Percentiles rank a stretch among this genome's conserved stretches.
phyloP scores from a whole-genome alignment of 2,329 filamentous ascomycete species.

The Penicillium thymicola region DNA sequence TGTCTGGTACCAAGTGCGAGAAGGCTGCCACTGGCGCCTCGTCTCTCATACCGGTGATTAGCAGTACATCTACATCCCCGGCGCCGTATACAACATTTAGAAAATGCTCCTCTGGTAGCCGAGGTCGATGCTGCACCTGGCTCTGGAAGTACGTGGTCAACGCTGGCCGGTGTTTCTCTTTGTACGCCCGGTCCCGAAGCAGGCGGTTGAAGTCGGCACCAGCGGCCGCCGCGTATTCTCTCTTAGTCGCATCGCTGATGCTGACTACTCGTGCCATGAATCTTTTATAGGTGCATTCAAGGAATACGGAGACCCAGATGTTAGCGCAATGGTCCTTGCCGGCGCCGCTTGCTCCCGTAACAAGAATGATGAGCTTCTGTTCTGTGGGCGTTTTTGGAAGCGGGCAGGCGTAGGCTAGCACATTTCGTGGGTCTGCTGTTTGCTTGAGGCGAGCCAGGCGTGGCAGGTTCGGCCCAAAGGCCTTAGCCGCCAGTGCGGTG shows the following conservation, averaged over 20 bases:
- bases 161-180: slow-evolving; percentile 56
- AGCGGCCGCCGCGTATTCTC: slow-evolving; percentile 52
- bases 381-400: slow-evolving; percentile 39
- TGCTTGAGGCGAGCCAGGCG: slow-evolving; percentile 54
- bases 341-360: slow-evolving; percentile 50
- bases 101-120: slow-evolving; percentile 53
- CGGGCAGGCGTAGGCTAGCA: slow-evolving; percentile 57
- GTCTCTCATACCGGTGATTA: slow-evolving; percentile 64
- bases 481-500: slow-evolving; percentile 47
- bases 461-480: slow-evolving; percentile 56
- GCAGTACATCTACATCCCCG: slow-evolving; percentile 51
- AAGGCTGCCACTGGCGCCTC: slow-evolving; percentile 54
- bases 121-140: slow-evolving; percentile 45
- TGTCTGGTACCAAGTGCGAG: slow-evolving; percentile 54
- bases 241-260: slow-evolving; percentile 59
- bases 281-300: slow-evolving; percentile 14
- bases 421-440: slow-evolving; percentile 47
- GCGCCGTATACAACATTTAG: slow-evolving; percentile 44
- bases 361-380: slow-evolving; percentile 54
- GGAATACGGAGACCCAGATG: slow-evolving; percentile 50
- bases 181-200: slow-evolving; percentile 56
- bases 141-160: slow-evolving; percentile 53
- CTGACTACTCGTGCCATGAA: slow-evolving; percentile 47
- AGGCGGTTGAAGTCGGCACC: slow-evolving; percentile 51
- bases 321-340: slow-evolving; percentile 62